Conservation (phyloP, 2,329 filamentous ascomycete genomes). For the Aspergillus tamarii region DNA sequence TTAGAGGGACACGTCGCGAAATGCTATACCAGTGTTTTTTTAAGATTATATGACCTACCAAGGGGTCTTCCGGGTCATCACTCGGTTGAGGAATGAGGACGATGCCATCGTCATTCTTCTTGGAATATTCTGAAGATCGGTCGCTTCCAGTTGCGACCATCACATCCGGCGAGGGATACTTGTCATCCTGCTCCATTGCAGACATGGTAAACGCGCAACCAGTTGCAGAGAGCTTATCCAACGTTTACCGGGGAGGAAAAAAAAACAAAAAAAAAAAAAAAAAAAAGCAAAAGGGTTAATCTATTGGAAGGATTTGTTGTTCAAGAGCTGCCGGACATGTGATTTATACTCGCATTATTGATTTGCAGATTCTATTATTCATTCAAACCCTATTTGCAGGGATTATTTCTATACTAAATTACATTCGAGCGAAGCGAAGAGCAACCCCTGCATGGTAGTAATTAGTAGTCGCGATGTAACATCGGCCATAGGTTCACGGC, state of each 20-base stretch:
- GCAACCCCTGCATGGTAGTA: background rate
- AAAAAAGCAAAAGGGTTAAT: background rate
- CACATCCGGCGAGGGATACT: conserved; percentile 5
- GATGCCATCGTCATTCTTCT: conserved; percentile 7
- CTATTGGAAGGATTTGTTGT: background rate
- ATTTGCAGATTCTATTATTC: background rate
- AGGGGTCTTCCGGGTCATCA: conserved; percentile 33
- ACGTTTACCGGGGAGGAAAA: background rate
- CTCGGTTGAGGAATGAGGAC: conserved; percentile 33
- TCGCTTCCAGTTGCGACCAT: background rate
- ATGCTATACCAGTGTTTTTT: too few species aligned
- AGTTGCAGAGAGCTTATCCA: background rate
- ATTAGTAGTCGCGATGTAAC: background rate
- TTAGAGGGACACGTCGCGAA: background rate
- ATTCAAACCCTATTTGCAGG: background rate
- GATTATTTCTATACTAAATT: background rate
- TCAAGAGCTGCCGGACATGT: background rate
- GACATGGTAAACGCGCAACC: conserved; percentile 6
- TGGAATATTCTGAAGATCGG: conserved; percentile 2
- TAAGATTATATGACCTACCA: conserved; percentile 23
- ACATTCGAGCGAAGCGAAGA: background rate
- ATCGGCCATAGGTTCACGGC: background rate
- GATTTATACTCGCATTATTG: background rate
- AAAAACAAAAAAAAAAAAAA: background rate
- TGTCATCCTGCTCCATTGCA: conserved; percentile 1